phyloP scores from a whole-genome alignment of 805 yeast genomes.

The Starmerella potacharoeniae region DNA sequence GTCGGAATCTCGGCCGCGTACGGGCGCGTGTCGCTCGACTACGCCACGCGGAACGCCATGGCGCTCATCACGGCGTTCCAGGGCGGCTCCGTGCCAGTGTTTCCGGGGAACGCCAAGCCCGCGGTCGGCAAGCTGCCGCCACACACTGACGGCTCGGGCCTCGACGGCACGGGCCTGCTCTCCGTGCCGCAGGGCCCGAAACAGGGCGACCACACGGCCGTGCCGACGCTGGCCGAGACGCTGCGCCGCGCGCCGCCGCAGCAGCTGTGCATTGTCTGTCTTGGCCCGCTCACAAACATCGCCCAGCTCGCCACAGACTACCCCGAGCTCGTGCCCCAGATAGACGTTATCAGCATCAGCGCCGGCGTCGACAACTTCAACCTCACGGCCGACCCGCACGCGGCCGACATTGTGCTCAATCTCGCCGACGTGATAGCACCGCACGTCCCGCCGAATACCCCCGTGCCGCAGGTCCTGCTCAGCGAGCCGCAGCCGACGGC shows the following conservation, averaged over 20 bases:
- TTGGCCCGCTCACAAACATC: constrained; percentile 69
- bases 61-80: constrained; percentile 51
- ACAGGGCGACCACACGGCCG: constrained; percentile 30
- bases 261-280: constrained; percentile 51
- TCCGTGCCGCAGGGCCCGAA: constrained; percentile 36
- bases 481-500: constrained; percentile 34
- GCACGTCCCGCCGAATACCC: constrained; percentile 19
- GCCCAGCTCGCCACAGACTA: constrained; percentile 42
- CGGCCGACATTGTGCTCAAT: constrained; percentile 48
- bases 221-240: constrained; percentile 36
- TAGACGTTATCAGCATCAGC: constrained; percentile 63
- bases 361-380: constrained; percentile 64
- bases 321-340: constrained; percentile 42
- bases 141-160: constrained; percentile 66
- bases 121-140: constrained; percentile 37
- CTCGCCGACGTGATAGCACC: constrained; percentile 36
- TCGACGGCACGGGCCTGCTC: constrained; percentile 61
- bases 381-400: constrained; percentile 61
- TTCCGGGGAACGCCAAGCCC: constrained; percentile 53
- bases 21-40: constrained; percentile 54
- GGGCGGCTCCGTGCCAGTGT: constrained; percentile 45
- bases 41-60: constrained; percentile 60
- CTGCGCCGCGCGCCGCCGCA: constrained; percentile 34
- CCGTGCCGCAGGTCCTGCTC: constrained; percentile 16
- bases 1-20: constrained; percentile 65